Evolutionary conservation across 2,329 filamentous ascomycete genomes (phyloP), one percentile per base, ranked within the genome.

Genomic region (Curvularia spicifera): DNA sequence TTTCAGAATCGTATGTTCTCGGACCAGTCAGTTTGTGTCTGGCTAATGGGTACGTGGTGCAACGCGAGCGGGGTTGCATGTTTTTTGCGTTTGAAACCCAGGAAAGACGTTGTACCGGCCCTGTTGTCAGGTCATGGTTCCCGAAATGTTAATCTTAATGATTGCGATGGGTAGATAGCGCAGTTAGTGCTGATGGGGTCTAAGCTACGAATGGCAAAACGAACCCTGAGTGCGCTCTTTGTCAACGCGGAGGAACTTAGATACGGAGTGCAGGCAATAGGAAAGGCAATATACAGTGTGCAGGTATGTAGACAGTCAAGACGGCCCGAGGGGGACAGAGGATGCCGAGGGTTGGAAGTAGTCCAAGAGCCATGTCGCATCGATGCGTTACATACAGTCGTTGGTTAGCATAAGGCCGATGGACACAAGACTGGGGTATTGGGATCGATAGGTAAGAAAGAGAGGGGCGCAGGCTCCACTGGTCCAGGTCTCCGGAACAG

Each of bases 401-500:
- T 35, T 37, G 24, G 24, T 39, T 45, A 39, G 37, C 35, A 22
- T 51, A 43, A 48, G 49, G 12, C 42, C 47, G 53, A 56, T 28
- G 22, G 20, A 43, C 48, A 35, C 18, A 49, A 39, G 59, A 33
- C 49, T 53, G 57, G 55, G 53, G 60, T 55, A 55, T 46, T 45
- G 43, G 52, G 54, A 57, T 57, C 35, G 54, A 53, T 48, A 44
- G 49, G 54, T 47, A 37, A 37, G 54, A 40, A 28, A 46, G 45
- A 29, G 59, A 59, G 61, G 57, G 65, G 63, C 57, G 51, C 45
- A 40, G 59, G 60, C 51, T 56, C 57, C 60, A 64, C 56, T 44
- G 44, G 53, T 52, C 67, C 68, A 68, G 61, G 64, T 67, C 57
- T 61, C 60, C 59, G 67, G 64, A 65, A 61, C 54, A 50, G 44